Evolutionary conservation across 805 yeast species (phyloP), one percentile per base, ranked within the genome.

Genomic region (Ogataea pignaliae): DNA sequence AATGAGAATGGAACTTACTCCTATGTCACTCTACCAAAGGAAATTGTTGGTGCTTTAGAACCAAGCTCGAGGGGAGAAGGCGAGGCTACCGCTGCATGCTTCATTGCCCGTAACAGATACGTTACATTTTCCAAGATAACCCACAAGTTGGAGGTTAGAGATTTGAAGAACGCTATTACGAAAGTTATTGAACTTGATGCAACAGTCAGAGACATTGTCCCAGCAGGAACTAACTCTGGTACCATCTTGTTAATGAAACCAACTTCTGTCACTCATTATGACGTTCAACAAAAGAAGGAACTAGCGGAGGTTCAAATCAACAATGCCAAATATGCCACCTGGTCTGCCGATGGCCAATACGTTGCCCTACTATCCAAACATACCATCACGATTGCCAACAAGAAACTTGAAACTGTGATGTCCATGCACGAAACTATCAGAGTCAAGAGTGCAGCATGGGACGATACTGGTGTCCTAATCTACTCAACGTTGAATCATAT

Each of bases 371-470:
- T 89, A 64, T 81, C 95, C 17, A 93, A 91, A 64, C 99, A 93
- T 67, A 85, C 93, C 16, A 86, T 93, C 56, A 85, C 96, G 12
- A 81, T 93, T 56, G 96, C 90, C 28, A 82, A 80, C 56, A 84
- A 82, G 63, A 83, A 79, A 51, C 75, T 91, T 55, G 89, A 88
- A 61, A 68, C 81, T 45, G 72, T 89, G 34, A 81, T 91, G 42
- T 81, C 95, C 2, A 76, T 89, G 79, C 97, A 89, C 63, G 99
- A 93, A 72, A 91, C 98, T 3, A 93, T 93, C 55, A 76, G 99
- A 64, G 88, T 93, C 59, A 93, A 93, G 72, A 83, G 95, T 69
- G 97, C 97, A 38, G 88, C 96, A 15, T 93, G 97, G 97, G 98
- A 93, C 65, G 97, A 89, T 55, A 72, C 86, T 39, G 91, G 91